Base-by-base conservation (phyloP, 257 asterid species). In the Rehmannia glutinosa region DNA sequence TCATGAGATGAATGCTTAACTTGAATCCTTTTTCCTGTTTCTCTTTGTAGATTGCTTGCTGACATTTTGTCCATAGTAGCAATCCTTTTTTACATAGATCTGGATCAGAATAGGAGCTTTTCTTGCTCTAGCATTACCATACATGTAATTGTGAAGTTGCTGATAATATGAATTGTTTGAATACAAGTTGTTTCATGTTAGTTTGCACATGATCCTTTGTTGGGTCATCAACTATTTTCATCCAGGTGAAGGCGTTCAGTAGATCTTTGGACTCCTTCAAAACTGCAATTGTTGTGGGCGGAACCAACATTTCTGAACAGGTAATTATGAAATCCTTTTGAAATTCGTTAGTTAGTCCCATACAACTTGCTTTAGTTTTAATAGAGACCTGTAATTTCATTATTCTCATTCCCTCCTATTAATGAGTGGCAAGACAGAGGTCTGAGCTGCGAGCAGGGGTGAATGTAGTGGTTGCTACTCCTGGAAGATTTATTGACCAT, bases 191-290 rank as follows among this genome's bases (percentile, higher is more conserved):
- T 67, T 66, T 32, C 43, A 8, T 63, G 62, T 43, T 21, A 54
- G 49, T 54, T 66, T 62, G 38, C 70, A 42, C 52, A 47, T 51
- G 65, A 65, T 42, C 41, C 55, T 64, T 41, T 36, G 47, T 15
- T 47, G 62, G 10, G 33, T 42, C 42, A 32, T 64, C 52, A 21
- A 62, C 8, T 61, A 64, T 62, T 73, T 19, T 66, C 39, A 73
- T 80, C 73, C 77, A 91, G 97, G 97, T 86, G 75, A 91, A 87
- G 82, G 97, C 97, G 70, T 91, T 91, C 80, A 82, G 96, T 61
- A 80, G 66, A 85, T 88, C 96, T 55, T 71, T 86, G 86, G 89
- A 84, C 55, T 81, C 84, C 49, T 86, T 86, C 62, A 88, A 52
- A 79, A 86, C 93, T n/a, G 87, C 96, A 74, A 88, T 86, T 69